phyloP scores from a whole-genome alignment of 2,329 filamentous ascomycete genomes.

The Calonectria montana region DNA sequence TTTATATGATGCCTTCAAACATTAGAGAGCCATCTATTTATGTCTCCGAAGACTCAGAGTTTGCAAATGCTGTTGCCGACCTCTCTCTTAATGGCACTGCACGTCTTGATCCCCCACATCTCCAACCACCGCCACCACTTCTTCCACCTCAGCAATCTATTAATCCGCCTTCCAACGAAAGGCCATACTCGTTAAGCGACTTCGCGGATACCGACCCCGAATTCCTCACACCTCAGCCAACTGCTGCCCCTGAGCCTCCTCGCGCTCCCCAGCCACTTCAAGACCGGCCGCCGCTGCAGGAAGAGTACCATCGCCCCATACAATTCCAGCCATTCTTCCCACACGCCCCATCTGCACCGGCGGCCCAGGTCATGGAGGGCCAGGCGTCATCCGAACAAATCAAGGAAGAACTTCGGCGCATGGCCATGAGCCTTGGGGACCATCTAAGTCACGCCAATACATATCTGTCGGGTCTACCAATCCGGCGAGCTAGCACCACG shows the following conservation, averaged over 20 bases:
- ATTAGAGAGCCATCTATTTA: constrained; percentile 70
- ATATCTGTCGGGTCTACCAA: constrained; percentile 55
- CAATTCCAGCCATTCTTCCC: constrained; percentile 37
- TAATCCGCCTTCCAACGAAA: constrained; percentile 31
- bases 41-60: constrained; percentile 68
- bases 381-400: constrained; percentile 63
- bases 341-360: constrained; percentile 58
- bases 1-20: constrained; percentile 57
- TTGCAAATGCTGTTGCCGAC: constrained; percentile 52
- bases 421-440: constrained; percentile 62
- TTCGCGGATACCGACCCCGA: constrained; percentile 56
- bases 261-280: constrained; percentile 34
- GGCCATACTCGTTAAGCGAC: constrained; percentile 54
- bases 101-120: constrained; percentile 31
- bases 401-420: constrained; percentile 61
- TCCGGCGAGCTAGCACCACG: constrained; percentile 48
- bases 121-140: constrained; percentile 33
- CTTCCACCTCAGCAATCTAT: constrained; percentile 19
- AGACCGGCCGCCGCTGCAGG: constrained; percentile 30
- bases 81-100: constrained; percentile 41
- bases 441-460: constrained; percentile 59
- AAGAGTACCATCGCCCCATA: constrained; percentile 29
- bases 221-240: constrained; percentile 47
- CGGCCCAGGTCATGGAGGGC: constrained; percentile 65
- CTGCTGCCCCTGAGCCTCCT: constrained; percentile 40